These are phyloP conservation scores for Penicillium taxi DNA, from an alignment of 495 filamentous ascomycete genomes.

Conservation along the genomic window DNA sequence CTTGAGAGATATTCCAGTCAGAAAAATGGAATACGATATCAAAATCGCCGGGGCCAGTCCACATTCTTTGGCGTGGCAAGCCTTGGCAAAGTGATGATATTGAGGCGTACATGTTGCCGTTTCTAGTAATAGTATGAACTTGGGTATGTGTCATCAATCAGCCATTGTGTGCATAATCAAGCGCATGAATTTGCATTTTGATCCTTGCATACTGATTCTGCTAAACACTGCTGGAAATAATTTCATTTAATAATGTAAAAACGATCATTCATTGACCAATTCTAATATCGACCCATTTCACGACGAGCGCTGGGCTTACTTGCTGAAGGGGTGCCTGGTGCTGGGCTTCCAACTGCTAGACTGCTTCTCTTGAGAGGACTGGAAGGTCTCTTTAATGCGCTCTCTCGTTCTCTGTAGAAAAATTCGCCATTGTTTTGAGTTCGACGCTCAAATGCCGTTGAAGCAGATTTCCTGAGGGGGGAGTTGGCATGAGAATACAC, in stretches of 20 bases:
- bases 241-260: neutral
- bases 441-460: constrained; percentile 36
- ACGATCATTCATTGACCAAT: constrained; percentile 5
- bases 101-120: neutral
- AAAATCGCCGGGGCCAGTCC: neutral
- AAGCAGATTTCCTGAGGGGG: constrained; percentile 60
- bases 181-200: too few species aligned
- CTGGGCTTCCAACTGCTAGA: constrained; percentile 25
- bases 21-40: neutral
- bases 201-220: neutral
- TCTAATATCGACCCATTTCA: constrained; percentile 35
- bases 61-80: constrained; percentile 16
- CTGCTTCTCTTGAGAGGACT: constrained; percentile 40
- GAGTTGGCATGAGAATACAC: constrained; percentile 74
- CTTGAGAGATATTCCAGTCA: neutral
- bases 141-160: constrained; percentile 11
- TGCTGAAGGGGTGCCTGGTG: constrained; percentile 22
- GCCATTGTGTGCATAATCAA: too few species aligned
- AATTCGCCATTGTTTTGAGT: constrained; percentile 30
- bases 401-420: constrained; percentile 35
- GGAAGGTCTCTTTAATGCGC: constrained; percentile 30
- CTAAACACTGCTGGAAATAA: neutral
- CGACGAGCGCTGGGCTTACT: constrained; percentile 21
- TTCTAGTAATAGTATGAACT: constrained; percentile 7
- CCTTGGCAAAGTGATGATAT: constrained; percentile 2